A percentile compares a stretch with the other conserved stretches of the same genome.
These are phyloP conservation scores for Colletotrichum tropicale DNA, from an alignment of 2,329 filamentous ascomycete species.

Conservation along the genomic window DNA sequence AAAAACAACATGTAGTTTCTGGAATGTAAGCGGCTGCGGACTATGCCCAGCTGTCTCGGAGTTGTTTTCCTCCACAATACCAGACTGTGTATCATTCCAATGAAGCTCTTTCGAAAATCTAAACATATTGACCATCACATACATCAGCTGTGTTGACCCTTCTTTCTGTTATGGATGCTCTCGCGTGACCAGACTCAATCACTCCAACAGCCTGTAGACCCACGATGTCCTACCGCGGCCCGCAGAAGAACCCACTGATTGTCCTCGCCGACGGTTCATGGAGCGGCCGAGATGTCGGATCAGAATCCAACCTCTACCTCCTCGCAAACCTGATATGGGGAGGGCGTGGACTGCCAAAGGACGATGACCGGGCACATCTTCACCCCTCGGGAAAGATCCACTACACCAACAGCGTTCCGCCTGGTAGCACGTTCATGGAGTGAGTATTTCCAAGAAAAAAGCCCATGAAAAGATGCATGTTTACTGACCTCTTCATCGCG, in stretches of 20 bases:
- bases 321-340: slow-evolving; percentile 22
- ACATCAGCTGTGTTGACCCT: background rate
- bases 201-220: background rate
- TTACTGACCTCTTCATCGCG: background rate
- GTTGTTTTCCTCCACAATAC: background rate
- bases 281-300: slow-evolving; percentile 22
- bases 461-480: accelerated
- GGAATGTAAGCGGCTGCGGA: background rate
- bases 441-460: background rate
- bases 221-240: slow-evolving; percentile 2
- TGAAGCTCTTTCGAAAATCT: background rate
- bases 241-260: slow-evolving; percentile 8
- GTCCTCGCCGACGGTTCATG: slow-evolving; percentile 26
- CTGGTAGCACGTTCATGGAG: slow-evolving; percentile 1
- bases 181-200: background rate
- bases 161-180: background rate
- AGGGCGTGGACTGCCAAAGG: background rate
- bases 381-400: background rate
- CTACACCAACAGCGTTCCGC: slow-evolving; percentile 2
- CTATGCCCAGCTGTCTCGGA: background rate
- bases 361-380: background rate
- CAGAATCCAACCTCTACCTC: slow-evolving; percentile 21
- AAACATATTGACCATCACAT: background rate
- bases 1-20: accelerated
- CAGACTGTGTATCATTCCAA: background rate